Percentiles rank a stretch among this genome's conserved stretches.
These are phyloP conservation scores for Metarhizium rileyi DNA, from an alignment of 2,329 filamentous ascomycete genomes.

Conservation along the genomic window DNA sequence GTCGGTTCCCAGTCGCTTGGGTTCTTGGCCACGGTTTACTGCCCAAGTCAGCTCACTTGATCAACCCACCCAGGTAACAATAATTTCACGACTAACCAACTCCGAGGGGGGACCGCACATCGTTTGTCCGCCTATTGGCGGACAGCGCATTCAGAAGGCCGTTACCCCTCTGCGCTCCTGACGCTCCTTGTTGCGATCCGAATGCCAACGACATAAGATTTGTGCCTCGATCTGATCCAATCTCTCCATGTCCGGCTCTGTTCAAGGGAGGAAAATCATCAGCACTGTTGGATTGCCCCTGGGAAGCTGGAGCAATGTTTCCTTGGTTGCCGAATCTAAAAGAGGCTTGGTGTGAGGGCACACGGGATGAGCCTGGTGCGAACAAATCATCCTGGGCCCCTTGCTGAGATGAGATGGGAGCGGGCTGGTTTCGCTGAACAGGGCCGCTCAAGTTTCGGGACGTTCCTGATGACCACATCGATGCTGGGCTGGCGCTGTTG, in stretches of 20 bases:
- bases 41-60: constrained; percentile 17
- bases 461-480: constrained; percentile 45
- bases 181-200: constrained; percentile 33
- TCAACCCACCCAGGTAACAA: neutral
- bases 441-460: constrained; percentile 38
- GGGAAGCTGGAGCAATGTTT: constrained; percentile 31
- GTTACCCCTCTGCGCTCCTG: constrained; percentile 40
- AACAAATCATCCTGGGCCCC: constrained; percentile 38
- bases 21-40: constrained; percentile 33
- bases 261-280: constrained; percentile 57
- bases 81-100: constrained; percentile 18
- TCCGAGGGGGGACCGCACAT: constrained; percentile 39
- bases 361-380: constrained; percentile 31
- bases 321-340: constrained; percentile 46
- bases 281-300: constrained; percentile 36
- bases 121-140: constrained; percentile 42
- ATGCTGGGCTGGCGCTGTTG: constrained; percentile 35
- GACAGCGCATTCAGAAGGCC: constrained; percentile 56
- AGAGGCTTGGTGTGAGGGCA: constrained; percentile 31
- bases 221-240: constrained; percentile 43
- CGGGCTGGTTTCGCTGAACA: constrained; percentile 41
- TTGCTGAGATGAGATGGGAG: constrained; percentile 41
- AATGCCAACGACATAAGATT: constrained; percentile 44
- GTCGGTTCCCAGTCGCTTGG: constrained; percentile 17
- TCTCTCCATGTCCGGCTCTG: constrained; percentile 46